These are phyloP conservation scores for Avena atlantica DNA, from an alignment of 176 grass and related monocot species.

Conservation along the genomic window DNA sequence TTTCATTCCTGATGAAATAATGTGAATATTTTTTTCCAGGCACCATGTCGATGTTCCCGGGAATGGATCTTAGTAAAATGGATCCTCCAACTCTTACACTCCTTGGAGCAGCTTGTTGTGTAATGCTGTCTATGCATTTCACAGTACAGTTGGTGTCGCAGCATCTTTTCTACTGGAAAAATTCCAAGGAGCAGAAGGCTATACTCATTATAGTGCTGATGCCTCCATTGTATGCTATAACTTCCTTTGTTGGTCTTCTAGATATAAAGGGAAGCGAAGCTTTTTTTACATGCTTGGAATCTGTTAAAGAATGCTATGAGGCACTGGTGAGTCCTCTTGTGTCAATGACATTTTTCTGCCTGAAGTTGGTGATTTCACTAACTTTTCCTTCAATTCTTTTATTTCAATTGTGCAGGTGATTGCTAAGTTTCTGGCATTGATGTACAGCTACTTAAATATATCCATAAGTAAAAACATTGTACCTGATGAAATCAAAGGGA, in stretches of 20 bases:
- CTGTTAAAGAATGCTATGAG: conserved; percentile 98
- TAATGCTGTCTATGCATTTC: conserved; percentile 94
- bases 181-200: conserved; percentile 97
- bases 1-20: conserved; percentile 12
- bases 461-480: conserved; percentile 98
- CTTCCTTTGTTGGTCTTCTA: conserved; percentile 90
- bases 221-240: conserved; percentile 90
- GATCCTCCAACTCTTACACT: conserved; percentile 84
- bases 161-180: conserved; percentile 99
- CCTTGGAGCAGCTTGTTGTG: conserved; percentile 83
- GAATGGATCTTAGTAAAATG: conserved; percentile 84
- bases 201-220: conserved; percentile 94
- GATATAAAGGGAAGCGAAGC: conserved; percentile 91
- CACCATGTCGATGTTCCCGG: conserved; percentile 56
- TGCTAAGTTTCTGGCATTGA: conserved; percentile 97
- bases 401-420: conserved; percentile 71
- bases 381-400: conserved; percentile 1
- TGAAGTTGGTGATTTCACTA: conserved; percentile 31
- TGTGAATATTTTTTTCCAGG: conserved; percentile 46
- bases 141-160: conserved; percentile 91
- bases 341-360: conserved; percentile 23
- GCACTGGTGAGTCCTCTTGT: conserved; percentile 72
- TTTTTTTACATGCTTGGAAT: conserved; percentile 95
- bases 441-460: conserved; percentile 99
- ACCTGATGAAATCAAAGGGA: conserved; percentile 96